These are phyloP conservation scores for Ophiocordyceps unilateralis DNA, from an alignment of 2,329 filamentous ascomycete species.

Conservation along the genomic window DNA sequence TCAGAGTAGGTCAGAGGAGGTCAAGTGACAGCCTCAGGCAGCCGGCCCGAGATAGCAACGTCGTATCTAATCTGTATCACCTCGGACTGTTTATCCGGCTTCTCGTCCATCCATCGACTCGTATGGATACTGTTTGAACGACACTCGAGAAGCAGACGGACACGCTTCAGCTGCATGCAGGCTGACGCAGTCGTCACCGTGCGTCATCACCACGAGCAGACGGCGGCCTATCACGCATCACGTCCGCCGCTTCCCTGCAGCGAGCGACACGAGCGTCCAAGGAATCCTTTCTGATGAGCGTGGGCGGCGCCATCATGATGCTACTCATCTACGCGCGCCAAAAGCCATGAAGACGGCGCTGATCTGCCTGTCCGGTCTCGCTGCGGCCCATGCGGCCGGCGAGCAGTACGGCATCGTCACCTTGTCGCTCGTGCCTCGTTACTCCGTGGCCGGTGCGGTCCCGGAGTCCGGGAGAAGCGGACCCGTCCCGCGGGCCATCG, in stretches of 20 bases:
- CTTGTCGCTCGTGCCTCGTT: neutral
- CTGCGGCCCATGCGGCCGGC: neutral
- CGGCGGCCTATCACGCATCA: neutral
- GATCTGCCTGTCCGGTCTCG: neutral
- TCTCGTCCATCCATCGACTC: no score
- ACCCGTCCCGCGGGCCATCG: constrained; percentile 11
- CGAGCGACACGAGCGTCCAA: no score
- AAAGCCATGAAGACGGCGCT: neutral
- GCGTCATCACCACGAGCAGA: neutral
- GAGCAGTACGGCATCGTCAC: neutral
- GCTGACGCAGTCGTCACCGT: neutral
- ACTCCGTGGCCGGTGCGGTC: neutral
- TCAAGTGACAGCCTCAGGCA: neutral
- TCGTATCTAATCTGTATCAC: no score
- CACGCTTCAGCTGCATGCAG: no score
- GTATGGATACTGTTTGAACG: no score
- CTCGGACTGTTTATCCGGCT: no score
- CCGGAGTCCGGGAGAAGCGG: constrained; percentile 7
- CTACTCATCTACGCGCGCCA: neutral
- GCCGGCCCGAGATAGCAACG: no score
- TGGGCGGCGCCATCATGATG: no score
- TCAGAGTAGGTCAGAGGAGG: neutral
- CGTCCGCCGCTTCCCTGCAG: no score
- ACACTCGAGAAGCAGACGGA: no score
- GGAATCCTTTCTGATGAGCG: no score